Conservation (phyloP, 2,329 filamentous ascomycete genomes). For the Colletotrichum sp. region DNA sequence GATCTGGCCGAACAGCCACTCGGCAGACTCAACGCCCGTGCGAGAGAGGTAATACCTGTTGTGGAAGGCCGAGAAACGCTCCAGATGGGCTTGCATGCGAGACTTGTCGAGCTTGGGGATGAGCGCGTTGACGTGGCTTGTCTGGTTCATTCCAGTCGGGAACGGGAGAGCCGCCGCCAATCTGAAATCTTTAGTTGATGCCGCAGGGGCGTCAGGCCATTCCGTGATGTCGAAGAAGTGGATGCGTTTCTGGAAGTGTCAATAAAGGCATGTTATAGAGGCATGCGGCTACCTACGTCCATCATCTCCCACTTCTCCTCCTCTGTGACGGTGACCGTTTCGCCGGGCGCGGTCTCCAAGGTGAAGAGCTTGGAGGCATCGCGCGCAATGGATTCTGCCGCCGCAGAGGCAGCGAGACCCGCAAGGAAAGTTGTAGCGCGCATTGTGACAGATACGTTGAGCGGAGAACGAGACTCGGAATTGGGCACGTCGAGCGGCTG, state of each 20-base stretch:
- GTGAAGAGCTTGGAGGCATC: conserved; percentile 23
- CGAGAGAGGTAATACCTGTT: conserved; percentile 71
- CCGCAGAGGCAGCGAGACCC: conserved; percentile 21
- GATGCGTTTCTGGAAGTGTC: conserved; percentile 17
- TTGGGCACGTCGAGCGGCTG: neutral
- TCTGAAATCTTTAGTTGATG: neutral
- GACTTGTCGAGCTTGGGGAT: conserved; percentile 9
- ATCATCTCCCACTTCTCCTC: conserved; percentile 29
- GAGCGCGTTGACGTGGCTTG: conserved; percentile 20
- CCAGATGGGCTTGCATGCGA: conserved; percentile 19
- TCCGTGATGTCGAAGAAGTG: conserved; percentile 31
- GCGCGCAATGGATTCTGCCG: conserved; percentile 8
- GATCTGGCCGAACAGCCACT: conserved; percentile 74
- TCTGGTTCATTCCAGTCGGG: conserved; percentile 23
- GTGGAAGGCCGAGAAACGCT: conserved; percentile 70
- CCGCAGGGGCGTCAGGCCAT: conserved; percentile 17
- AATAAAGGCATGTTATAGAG: rapidly evolving
- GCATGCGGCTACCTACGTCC: conserved; percentile 15
- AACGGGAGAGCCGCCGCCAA: conserved; percentile 19
- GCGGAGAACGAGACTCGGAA: neutral
- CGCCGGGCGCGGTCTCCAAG: conserved; percentile 24
- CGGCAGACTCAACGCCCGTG: conserved; percentile 73
- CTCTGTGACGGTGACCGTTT: conserved; percentile 26
- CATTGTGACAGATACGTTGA: conserved; percentile 8
- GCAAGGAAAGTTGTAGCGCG: conserved; percentile 23